Base-by-base conservation (phyloP, 176 grass and related monocot species). In the Triticum urartu region DNA sequence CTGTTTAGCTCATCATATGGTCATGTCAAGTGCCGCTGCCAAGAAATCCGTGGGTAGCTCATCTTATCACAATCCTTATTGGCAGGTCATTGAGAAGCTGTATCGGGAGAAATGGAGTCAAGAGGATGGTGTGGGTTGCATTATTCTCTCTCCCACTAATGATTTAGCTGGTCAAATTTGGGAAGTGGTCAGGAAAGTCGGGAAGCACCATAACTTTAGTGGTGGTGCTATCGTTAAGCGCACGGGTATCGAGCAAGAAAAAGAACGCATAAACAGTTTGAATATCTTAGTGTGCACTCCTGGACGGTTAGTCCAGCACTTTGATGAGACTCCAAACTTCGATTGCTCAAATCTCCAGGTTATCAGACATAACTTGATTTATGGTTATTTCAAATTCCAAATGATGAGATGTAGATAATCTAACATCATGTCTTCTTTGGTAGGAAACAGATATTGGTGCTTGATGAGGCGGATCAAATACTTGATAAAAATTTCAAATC, bases 381-480 rank as follows among this genome's bases (percentile, higher is more conserved):
- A 36, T n/a, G 20, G 12, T 61, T 56, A 3, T 38, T 20, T n/a
- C 54, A 50, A 64, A 82, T 63, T 22, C 11, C 11, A 34, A 45
- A 35, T 78, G 21, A 79, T 42, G 45, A 80, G 43, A 32, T 60
- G 59, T 73, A 21, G 22, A 32, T 71, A 78, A 77, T 87, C 80
- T 84, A 45, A 89, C 71, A 11, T 82, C 32, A 5, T 69, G 12
- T 69, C 20, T 77, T 84, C 65, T 72, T 68, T 72, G n/a, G n/a
- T 85, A 64, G 84, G 62, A 75, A 81, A 85, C 91, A 98, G 93
- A 79, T 95, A 73, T 92, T 98, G 90, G 94, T 98, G 76, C 89
- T 98, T 81, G 97, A 98, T 7, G 94, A 98, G 84, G 97, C 97
- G 54, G 97, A 98, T 92, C 90, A 95, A 81, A 95, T 98, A 84